Evolutionary conservation across 345 rosid genomes (phyloP).

Genomic region (Physaria fendleri): DNA sequence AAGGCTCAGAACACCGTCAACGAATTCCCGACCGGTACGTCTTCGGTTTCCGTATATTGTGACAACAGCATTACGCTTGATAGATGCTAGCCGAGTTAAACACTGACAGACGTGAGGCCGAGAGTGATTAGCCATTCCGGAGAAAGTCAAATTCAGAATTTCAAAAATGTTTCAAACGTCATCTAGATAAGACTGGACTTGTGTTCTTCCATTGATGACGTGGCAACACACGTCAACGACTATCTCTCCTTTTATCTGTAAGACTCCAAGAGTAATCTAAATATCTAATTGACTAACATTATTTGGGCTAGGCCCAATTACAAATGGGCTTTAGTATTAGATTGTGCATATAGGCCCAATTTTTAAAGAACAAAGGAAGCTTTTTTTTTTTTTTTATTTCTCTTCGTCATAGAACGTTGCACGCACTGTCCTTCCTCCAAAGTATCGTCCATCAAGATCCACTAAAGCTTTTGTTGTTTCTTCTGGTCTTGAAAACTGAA

Average conservation of each 20-base stretch:
- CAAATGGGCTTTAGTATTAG: neutral
- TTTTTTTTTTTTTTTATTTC: too few species aligned
- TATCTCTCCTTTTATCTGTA: constrained; percentile 20
- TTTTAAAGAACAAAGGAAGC: too few species aligned
- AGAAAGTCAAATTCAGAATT: neutral
- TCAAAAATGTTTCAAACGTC: neutral
- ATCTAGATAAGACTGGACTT: too few species aligned
- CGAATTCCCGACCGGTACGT: constrained; percentile 54
- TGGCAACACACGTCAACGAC: constrained; percentile 15
- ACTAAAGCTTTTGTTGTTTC: constrained; percentile 87
- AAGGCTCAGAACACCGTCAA: constrained; percentile 38
- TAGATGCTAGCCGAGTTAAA: constrained; percentile 48
- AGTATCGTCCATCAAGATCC: constrained; percentile 83
- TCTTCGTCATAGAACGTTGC: constrained; percentile 77
- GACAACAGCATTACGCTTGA: constrained; percentile 37
- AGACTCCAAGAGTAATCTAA: too few species aligned
- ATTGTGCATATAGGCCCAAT: too few species aligned
- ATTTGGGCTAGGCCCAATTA: neutral
- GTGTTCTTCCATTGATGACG: constrained; percentile 17
- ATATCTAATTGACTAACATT: too few species aligned
- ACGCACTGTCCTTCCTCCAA: constrained; percentile 80
- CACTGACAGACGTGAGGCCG: constrained; percentile 69
- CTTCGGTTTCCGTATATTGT: constrained; percentile 39
- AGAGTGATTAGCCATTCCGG: constrained; percentile 44
- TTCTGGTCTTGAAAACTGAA: constrained; percentile 92